Conservation (phyloP, 2,329 filamentous ascomycete genomes). For the Cryoendolithus antarcticus region DNA sequence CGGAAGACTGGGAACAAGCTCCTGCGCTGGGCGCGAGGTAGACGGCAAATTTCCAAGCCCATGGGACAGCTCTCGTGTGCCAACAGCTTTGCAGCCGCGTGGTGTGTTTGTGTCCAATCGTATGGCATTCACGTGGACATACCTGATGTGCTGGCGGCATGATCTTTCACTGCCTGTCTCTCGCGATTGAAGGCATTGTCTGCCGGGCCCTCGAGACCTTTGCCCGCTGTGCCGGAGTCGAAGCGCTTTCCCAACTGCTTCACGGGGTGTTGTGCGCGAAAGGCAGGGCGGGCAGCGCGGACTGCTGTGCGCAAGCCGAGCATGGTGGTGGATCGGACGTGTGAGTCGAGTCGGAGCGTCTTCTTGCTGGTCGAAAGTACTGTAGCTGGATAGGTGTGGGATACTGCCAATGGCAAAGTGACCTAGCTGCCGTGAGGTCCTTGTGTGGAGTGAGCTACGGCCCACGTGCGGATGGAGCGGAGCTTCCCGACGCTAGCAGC, state of each 20-base stretch:
- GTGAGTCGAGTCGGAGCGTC: too few relatives aligned
- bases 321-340: not conserved
- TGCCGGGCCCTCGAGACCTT: slow-evolving; percentile 41
- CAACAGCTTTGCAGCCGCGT: too few relatives aligned
- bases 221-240: slow-evolving; percentile 9
- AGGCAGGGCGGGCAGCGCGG: slow-evolving; percentile 5
- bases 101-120: too few relatives aligned
- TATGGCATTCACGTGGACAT: slow-evolving; percentile 27
- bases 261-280: not conserved
- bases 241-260: slow-evolving; percentile 4
- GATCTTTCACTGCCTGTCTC: slow-evolving; percentile 78
- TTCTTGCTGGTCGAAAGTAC: too few relatives aligned
- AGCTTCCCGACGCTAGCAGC: too few relatives aligned
- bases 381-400: too few relatives aligned
- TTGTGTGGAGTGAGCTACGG: too few relatives aligned
- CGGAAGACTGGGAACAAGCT: not conserved
- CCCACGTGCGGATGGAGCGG: too few relatives aligned
- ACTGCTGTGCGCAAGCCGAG: slow-evolving; percentile 5
- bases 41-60: not conserved
- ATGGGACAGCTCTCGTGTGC: not conserved
- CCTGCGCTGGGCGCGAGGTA: not conserved
- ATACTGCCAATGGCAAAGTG: too few relatives aligned
- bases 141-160: slow-evolving; percentile 78
- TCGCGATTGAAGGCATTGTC: slow-evolving; percentile 94
- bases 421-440: too few relatives aligned